Base-by-base conservation (phyloP, 2,329 filamentous ascomycete species). In the Clarireedia hainanense region DNA sequence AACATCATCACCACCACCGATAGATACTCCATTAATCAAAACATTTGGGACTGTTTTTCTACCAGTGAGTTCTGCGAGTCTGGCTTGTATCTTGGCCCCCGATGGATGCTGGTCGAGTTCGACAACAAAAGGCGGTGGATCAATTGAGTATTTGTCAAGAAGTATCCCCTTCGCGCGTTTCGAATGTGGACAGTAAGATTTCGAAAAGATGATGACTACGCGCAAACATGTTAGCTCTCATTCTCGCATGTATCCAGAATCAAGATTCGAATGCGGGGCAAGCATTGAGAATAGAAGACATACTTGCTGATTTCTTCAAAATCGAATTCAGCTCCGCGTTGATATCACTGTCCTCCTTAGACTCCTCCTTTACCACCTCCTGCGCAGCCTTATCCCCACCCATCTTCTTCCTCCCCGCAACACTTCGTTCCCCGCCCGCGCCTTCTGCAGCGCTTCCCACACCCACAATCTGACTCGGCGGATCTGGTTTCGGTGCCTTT, bases 181-280 rank as follows among this genome's bases (percentile, higher is more conserved):
- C 51, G 91, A 96, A 73, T 81, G 86, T 0, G 88, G 90, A 71
- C 94, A 99, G 74, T 92, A 96, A 1, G 88, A 83, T 73, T 99
- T 97, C 61, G 91, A 96, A 75, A 97, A 97, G 65, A 99, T 89
- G 69, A 96, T 88, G 58, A 97, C 90, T 94, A 62, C 27, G 12
- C n/a, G 20, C 3, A n/a, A 48, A 47, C 20, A 17, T 24, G 56
- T 43, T 39, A 58, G 52, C 23, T 24, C 46, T 45, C 52, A 40
- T 12, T 55, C 15, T 27, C 36, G 36, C n/a, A 17, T 40, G 15
- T n/a, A 4, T 40, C 17, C 17, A n/a, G 37, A 1, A 9, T 5
- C 14, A 40, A n/a, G 15, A 5, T n/a, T 15, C 37, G 37, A 9
- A 30, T 7, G 6, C 6, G 10, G 27, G 27, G 7, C 27, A 40